A percentile compares a stretch with the other conserved stretches of the same genome.
phyloP scores from a whole-genome alignment of 2,329 filamentous ascomycete genomes.

The Hypoxylon sp. region DNA sequence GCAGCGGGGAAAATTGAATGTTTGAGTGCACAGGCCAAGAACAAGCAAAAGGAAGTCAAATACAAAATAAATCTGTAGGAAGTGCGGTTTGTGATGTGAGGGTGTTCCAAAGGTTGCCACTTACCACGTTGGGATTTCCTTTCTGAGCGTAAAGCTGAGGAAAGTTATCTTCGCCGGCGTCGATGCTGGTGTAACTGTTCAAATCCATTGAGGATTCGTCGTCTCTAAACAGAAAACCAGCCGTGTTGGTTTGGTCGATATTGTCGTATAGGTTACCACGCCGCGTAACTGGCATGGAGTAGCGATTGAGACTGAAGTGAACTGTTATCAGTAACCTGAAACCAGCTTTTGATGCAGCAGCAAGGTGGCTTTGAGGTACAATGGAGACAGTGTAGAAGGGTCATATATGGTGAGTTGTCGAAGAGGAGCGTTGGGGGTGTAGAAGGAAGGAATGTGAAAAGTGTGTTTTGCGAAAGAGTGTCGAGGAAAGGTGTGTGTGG shows the following conservation, averaged over 20 bases:
- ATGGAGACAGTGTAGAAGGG: not conserved
- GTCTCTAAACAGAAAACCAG: constrained; percentile 87
- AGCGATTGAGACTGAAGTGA: constrained; percentile 79
- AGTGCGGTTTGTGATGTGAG: not conserved
- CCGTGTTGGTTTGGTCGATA: constrained; percentile 86
- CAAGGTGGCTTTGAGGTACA: not conserved
- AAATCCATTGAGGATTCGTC: constrained; percentile 75
- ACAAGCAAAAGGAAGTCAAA: not conserved
- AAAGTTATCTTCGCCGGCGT: constrained; percentile 84
- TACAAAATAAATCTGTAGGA: not conserved
- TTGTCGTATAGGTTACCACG: constrained; percentile 76
- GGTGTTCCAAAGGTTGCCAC: constrained; percentile 40
- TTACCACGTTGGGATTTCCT: constrained; percentile 61
- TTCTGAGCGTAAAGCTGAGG: constrained; percentile 82
- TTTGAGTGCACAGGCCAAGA: constrained; percentile 7
- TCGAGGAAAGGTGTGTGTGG: not conserved
- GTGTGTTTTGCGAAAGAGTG: not conserved
- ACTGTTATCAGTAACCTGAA: constrained; percentile 33
- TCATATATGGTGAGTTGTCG: not conserved
- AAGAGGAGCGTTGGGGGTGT: not conserved
- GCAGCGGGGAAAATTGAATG: not conserved
- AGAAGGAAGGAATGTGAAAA: not conserved
- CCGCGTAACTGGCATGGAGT: constrained; percentile 90
- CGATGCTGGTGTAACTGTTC: constrained; percentile 77
- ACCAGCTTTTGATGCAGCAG: not conserved